Conservation (phyloP, 2,329 filamentous ascomycete genomes). For the Calycina marina region DNA sequence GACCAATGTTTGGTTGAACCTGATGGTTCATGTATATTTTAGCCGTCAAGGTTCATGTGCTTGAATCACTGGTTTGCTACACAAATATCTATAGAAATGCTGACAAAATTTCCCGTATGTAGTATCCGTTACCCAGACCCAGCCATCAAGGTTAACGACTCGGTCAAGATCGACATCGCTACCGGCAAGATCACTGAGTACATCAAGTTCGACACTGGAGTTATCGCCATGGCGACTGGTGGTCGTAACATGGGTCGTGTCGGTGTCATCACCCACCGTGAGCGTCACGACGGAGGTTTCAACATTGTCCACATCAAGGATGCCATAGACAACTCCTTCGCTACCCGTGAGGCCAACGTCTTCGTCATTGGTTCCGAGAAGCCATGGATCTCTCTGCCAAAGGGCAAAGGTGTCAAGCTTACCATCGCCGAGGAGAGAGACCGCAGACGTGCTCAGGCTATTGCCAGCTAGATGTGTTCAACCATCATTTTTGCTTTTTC, state of each 20-base stretch:
- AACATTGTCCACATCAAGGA: constrained; percentile 99
- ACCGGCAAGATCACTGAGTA: constrained; percentile 98
- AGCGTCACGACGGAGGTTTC: constrained; percentile 99
- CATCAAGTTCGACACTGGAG: constrained; percentile 97
- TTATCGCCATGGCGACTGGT: constrained; percentile 96
- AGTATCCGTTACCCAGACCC: constrained; percentile 99
- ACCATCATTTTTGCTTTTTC: no score
- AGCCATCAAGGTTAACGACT: constrained; percentile 98
- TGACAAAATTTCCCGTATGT: constrained; percentile 21
- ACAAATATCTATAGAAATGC: constrained; percentile 17
- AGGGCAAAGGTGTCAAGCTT: constrained; percentile 99
- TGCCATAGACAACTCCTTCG: constrained; percentile 99
- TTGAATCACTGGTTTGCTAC: constrained; percentile 18
- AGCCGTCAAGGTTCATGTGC: background rate
- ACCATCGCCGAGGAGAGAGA: constrained; percentile 98
- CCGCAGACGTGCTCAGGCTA: constrained; percentile 61
- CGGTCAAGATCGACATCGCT: constrained; percentile 94
- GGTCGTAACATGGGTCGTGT: constrained; percentile 99
- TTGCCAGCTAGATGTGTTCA: constrained; percentile 22
- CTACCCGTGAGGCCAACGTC: constrained; percentile 98
- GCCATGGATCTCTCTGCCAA: constrained; percentile 98
- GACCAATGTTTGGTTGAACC: constrained; percentile 96
- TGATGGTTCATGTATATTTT: constrained; percentile 18
- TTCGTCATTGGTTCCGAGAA: constrained; percentile 98
- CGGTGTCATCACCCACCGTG: constrained; percentile 99